Conservation (phyloP, 148 eudicot species). For the Rhododendron ovatum region DNA sequence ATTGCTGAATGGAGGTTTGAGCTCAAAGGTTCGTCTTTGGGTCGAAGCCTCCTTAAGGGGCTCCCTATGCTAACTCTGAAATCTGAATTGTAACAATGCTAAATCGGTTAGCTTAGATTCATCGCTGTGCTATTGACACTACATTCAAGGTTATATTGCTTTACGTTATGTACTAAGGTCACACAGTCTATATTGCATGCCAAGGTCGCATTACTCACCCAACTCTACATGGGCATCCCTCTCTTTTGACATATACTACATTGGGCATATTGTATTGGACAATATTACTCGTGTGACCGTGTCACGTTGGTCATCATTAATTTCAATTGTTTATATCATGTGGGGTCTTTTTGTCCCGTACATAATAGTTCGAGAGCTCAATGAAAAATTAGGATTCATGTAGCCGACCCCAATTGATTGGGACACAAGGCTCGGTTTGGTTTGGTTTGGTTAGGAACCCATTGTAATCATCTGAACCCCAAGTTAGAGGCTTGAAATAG, state of each 20-base stretch:
- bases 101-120: too few species aligned
- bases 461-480: background rate
- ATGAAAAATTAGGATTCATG: too few species aligned
- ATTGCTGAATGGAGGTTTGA: too few species aligned
- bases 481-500: background rate
- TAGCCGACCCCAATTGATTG: too few species aligned
- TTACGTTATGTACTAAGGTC: too few species aligned
- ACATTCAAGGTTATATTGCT: too few species aligned
- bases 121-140: too few species aligned
- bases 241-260: background rate
- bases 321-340: background rate
- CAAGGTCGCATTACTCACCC: background rate
- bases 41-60: too few species aligned
- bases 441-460: background rate
- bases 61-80: too few species aligned
- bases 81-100: too few species aligned
- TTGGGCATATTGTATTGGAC: background rate
- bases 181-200: background rate
- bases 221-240: background rate
- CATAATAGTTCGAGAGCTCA: background rate
- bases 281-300: background rate
- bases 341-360: background rate
- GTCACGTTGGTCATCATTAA: background rate
- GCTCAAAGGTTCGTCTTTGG: too few species aligned
- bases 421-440: too few species aligned